Evolutionary conservation across 2,329 filamentous ascomycete species (phyloP), one percentile per base, ranked within the genome.

Genomic region (Furcasterigmium sp.): DNA sequence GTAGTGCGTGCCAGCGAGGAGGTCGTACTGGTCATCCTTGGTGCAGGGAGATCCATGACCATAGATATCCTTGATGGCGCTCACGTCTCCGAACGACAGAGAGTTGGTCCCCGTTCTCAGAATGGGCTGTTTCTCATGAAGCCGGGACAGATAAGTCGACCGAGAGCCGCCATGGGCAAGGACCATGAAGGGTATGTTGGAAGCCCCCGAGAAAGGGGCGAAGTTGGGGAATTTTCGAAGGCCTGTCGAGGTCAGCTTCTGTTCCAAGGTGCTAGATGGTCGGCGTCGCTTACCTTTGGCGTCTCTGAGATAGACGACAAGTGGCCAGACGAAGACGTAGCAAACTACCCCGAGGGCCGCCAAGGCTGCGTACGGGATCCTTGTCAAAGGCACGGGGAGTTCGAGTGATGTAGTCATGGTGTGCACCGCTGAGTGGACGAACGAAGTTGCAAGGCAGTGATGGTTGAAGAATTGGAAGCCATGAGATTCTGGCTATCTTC

Each of bases 41-140:
- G 58, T 63, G 49, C 72, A 76, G 21, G 64, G 65, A 3, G 74
- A 70, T 36, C 68, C 68, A 46, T 77, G 72, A 4, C 69, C 70
- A 43, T 73, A 73, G 37, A 73, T 73, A 26, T 72, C 68, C 50
- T 72, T 72, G 51, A 72, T 70, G 19, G 68, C 69, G n/a, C 55
- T 52, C 11, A 62, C 49, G 35, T 64, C 59, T 5, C 59, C 58
- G 47, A 65, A 72, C 0, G 69, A 71, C 2, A 73, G 53, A 5
- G 57, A 54, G 37, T 70, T 72, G 5, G 69, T 69, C 0, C 67
- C 69, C 3, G 62, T 70, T 17, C 69, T 65, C 32, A 73, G 19
- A 13, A 74, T 61, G 0, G 67, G 64, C 28, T 70, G 51, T 38
- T 62, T 64, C 44, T 70, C 68, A 56, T 77, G 73, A 35, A 72